Evolutionary conservation across 208 protist species (phyloP), one percentile per base, ranked within the genome.

Genomic region (Eutreptiella sp.): DNA sequence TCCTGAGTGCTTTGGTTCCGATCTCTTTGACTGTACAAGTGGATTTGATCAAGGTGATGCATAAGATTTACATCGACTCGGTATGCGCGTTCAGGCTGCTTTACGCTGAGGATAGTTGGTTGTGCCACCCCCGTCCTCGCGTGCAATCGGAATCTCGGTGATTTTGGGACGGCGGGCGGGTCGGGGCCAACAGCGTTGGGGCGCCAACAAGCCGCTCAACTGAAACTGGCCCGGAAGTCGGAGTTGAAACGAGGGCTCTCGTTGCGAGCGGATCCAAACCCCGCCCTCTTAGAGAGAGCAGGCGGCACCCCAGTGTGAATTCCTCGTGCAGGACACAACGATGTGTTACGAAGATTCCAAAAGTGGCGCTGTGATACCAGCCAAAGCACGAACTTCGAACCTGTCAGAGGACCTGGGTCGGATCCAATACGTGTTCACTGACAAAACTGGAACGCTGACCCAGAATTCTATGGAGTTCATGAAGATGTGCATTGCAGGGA

Each of bases 381-480:
- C 68, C 14, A 16, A 52, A 1, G 68, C 61, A 0, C 0, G 75
- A 38, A 28, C 64, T 5, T 66, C 72, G 4, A 36, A 43, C 24
- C 53, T 82, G 19, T 60, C 67, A 36, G 77, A 83, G 48, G 75
- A 76, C 21, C 64, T 81, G 1, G 77, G 77, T 24, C 81, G 88
- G 59, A 73, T 90, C 35, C 31, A 82, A 46, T 87, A 90, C 60
- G 35, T 92, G 16, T 92, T 92, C 53, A 69, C 60, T 14, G 86
- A 92, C 60, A 92, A 92, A 63, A 92, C 86, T 5, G 86, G 86
- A 42, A 93, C 88, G n/a, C 62, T 93, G 5, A 93, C 88, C 0
- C 46, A 68, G 27, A 93, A 93, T 57, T 38, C 71, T 29, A 90
- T 92, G 86, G 57, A 77, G 14, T 71, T 75, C 45, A 28, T 52